phyloP scores from a whole-genome alignment of 176 grass and related monocot species.

The Ampelocalamus luodianensis region DNA sequence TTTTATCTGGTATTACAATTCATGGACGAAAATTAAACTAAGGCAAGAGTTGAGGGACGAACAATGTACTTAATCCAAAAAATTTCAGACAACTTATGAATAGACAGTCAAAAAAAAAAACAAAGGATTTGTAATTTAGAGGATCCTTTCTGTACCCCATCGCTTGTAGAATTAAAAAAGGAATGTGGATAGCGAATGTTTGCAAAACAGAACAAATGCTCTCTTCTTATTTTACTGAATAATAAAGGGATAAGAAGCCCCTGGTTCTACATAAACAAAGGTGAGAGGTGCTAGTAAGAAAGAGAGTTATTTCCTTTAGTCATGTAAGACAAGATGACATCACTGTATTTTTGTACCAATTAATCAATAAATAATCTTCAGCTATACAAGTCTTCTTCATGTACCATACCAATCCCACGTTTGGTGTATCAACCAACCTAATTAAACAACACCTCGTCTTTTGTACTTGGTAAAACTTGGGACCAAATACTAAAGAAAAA shows the following conservation, averaged over 20 bases:
- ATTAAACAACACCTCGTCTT: not conserved
- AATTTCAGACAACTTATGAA: no score
- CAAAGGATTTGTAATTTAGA: not conserved
- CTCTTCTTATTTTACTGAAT: not conserved
- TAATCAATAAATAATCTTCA: conserved; percentile 29
- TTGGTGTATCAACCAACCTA: conserved; percentile 23
- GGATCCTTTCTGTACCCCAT: not conserved
- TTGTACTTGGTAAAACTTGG: conserved; percentile 38
- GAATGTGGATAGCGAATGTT: not conserved
- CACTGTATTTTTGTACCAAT: not conserved
- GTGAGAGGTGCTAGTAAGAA: not conserved
- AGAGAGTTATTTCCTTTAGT: not conserved
- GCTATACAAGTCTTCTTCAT: conserved; percentile 10
- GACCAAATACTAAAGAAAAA: conserved; percentile 4
- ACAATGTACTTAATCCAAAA: no score
- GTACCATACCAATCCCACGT: conserved; percentile 13
- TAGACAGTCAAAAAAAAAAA: no score
- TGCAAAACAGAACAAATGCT: not conserved
- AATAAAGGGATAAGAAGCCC: not conserved
- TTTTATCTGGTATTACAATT: no score
- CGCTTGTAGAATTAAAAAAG: not conserved
- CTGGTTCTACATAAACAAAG: not conserved
- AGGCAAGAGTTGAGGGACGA: no score
- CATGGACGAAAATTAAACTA: no score
- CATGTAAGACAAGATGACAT: not conserved